Evolutionary conservation across 1,139 yeast genomes (phyloP).

Genomic region (Taphrina flavorubra): DNA sequence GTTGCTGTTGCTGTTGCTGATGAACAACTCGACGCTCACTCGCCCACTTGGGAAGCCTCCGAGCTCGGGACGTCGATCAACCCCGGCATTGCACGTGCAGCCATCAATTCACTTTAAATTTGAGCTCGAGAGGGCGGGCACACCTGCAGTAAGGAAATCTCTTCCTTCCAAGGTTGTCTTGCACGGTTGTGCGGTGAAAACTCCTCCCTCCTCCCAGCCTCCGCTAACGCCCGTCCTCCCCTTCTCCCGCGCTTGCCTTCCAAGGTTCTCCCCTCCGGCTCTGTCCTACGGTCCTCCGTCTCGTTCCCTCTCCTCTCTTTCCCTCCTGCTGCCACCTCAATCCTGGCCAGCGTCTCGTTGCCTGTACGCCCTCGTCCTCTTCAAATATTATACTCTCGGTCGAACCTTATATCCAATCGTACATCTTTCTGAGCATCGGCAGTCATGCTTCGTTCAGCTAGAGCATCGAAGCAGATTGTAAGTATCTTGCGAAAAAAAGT

Average conservation of each 20-base stretch:
- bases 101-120: no score
- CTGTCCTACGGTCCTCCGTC: slow-evolving; percentile 5
- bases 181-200: not conserved
- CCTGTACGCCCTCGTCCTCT: not conserved
- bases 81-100: no score
- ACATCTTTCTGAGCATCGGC: slow-evolving; percentile 20
- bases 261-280: slow-evolving; percentile 2
- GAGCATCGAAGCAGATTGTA: slow-evolving; percentile 28
- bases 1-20: slow-evolving; percentile 3
- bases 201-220: slow-evolving; percentile 7
- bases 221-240: slow-evolving; percentile 1
- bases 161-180: no score
- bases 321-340: slow-evolving; percentile 4
- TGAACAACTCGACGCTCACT: slow-evolving; percentile 8
- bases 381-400: not conserved
- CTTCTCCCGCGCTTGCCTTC: not conserved
- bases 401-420: not conserved
- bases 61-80: no score
- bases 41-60: slow-evolving; percentile 9
- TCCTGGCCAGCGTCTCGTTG: not conserved
- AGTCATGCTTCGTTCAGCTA: slow-evolving; percentile 27
- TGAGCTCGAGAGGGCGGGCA: no score
- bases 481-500: not conserved
- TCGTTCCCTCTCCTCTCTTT: not conserved
- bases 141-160: no score